A percentile compares a stretch with the other conserved stretches of the same genome.
phyloP scores from a whole-genome alignment of 805 yeast genomes.

The Yamadazyma takamatsuzukensis region DNA sequence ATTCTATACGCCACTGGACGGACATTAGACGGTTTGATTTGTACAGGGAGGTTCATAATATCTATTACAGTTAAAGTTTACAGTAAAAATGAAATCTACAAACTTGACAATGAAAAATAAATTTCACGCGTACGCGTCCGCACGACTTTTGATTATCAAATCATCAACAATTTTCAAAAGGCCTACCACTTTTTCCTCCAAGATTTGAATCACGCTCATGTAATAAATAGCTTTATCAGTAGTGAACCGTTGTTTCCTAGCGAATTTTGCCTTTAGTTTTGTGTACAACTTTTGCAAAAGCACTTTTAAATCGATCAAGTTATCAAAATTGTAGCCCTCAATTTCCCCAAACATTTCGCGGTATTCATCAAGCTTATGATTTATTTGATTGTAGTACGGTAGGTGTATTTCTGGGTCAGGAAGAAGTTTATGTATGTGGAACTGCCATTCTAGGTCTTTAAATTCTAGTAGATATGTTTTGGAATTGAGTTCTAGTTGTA shows the following conservation, averaged over 20 bases:
- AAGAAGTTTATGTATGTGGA: slow-evolving; percentile 1
- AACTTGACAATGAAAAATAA: too few species aligned
- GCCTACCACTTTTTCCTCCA: too few species aligned
- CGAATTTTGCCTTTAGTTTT: slow-evolving; percentile 8
- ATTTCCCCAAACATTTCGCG: slow-evolving; percentile 8
- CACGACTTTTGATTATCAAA: too few species aligned
- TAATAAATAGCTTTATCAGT: too few species aligned
- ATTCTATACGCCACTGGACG: slow-evolving; percentile 91
- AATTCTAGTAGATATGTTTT: slow-evolving; percentile 5
- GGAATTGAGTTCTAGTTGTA: slow-evolving; percentile 8
- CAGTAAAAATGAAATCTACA: too few species aligned
- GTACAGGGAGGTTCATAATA: slow-evolving; percentile 54
- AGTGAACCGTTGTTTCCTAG: too few species aligned
- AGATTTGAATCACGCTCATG: too few species aligned
- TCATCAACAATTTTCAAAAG: too few species aligned
- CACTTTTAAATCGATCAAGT: slow-evolving; percentile 8
- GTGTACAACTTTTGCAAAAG: slow-evolving; percentile 8
- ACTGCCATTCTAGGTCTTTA: slow-evolving; percentile 6
- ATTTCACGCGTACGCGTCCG: too few species aligned
- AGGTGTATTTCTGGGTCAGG: slow-evolving; percentile 6
- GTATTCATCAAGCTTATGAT: slow-evolving; percentile 8
- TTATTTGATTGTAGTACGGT: slow-evolving; percentile 7
- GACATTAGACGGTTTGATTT: slow-evolving; percentile 73
- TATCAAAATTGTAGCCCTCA: slow-evolving; percentile 7
- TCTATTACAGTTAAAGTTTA: slow-evolving; percentile 11